A percentile compares a stretch with the other conserved stretches of the same genome.
Conservation (phyloP, 331 rosid genomes). For the Acacia concinna region DNA sequence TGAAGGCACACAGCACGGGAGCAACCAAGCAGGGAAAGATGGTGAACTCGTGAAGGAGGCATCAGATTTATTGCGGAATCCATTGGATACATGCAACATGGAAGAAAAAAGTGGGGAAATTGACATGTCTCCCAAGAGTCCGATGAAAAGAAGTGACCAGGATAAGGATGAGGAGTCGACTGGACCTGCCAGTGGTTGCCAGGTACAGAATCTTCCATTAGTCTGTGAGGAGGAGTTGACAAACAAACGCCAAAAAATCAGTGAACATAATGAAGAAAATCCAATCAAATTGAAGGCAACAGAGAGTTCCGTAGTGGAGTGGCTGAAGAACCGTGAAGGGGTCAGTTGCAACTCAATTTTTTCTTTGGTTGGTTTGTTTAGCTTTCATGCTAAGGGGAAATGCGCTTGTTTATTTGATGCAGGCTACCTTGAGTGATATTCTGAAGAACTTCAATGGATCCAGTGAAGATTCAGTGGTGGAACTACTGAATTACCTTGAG, state of each 20-base stretch:
- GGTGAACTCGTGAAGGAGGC: conserved; percentile 32
- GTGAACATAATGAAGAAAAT: conserved; percentile 38
- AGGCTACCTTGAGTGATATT: conserved; percentile 56
- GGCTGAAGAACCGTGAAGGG: conserved; percentile 68
- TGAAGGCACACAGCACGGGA: conserved; percentile 33
- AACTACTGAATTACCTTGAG: conserved; percentile 57
- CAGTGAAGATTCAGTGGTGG: conserved; percentile 51
- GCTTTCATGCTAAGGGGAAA: neutral
- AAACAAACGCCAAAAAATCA: conserved; percentile 58
- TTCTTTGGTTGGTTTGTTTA: neutral
- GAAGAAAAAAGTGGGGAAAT: conserved; percentile 32
- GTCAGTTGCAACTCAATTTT: conserved; percentile 42
- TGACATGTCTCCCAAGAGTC: conserved; percentile 19
- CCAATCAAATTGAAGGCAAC: conserved; percentile 50
- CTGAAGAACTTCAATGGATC: conserved; percentile 67
- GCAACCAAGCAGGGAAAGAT: conserved; percentile 30
- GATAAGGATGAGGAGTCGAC: conserved; percentile 33
- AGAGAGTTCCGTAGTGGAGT: conserved; percentile 59
- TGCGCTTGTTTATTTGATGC: conserved; percentile 41
- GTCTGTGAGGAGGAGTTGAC: conserved; percentile 32
- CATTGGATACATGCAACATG: conserved; percentile 8
- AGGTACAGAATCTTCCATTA: conserved; percentile 29
- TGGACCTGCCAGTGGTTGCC: conserved; percentile 34
- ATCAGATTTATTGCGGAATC: conserved; percentile 32
- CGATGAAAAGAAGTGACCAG: neutral